Evolutionary conservation across 371 early-diverging fungal species (phyloP), one percentile per base, ranked within the genome.

Genomic region (Smittium mucronatum): DNA sequence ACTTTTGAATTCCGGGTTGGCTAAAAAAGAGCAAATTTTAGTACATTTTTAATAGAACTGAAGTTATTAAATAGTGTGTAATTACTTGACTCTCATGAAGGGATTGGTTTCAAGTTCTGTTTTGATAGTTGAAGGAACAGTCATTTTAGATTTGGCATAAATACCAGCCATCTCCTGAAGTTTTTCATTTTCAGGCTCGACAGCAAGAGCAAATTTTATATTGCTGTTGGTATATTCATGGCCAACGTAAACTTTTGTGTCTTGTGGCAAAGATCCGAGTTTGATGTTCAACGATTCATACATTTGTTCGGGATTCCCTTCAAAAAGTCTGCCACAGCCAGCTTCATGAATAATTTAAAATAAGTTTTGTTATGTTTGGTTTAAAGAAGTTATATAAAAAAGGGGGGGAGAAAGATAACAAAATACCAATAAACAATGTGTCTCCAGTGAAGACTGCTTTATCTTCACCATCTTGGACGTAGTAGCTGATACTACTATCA

Each of bases 311-410:
- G 93, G 83, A 0, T 87, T 87, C 31, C 95, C 97, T 77, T 97
- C 97, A 78, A 97, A 97, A 77, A 97, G 91, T 31, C 91, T 81
- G 2, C 97, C 97, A 72, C 95, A 94, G 0, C 93, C 92, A 33
- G 78, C 85, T 26, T 78, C 67, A 75, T 81, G 81, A 1, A 63
- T 57, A 28, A 11, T 16, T 15, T 11, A 61, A 61, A 61, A 61
- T 15, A 61, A 11, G 26, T 11, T 57, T 57, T n/a, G n/a, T n/a
- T 11, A 47, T 47, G 47, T 47, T 5, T 11, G 21, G 5, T 5
- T 47, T 47, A 47, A 47, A 47, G 5, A 5, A 47, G 5, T 47
- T 11, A 47, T 21, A 47, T 47, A 11, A 47, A 47, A 47, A 47
- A 11, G 47, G 21, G 47, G 5, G 11, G 21, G 21, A 21, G 5